Base-by-base conservation (phyloP, 1,284 basidiomycete species). In the Ustilago bromivora region DNA sequence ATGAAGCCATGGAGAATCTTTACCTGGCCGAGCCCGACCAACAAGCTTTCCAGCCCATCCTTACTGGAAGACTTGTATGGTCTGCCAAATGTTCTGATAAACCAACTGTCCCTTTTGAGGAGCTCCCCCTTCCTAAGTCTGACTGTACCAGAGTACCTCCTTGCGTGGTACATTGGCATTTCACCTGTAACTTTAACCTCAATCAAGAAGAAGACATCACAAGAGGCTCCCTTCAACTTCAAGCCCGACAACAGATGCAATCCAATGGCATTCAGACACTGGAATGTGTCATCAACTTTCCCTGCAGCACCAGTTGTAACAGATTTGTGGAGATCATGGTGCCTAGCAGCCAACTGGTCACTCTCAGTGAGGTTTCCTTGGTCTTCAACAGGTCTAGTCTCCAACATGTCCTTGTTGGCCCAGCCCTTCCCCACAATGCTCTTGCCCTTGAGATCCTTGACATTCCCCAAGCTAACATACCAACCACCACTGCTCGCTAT, bases 21-120 rank as follows among this genome's bases (percentile, higher is more conserved):
- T n/a, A n/a, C n/a, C n/a, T n/a, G n/a, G n/a, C n/a, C n/a, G n/a
- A n/a, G n/a, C n/a, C n/a, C n/a, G n/a, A n/a, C n/a, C n/a, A n/a
- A n/a, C n/a, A n/a, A n/a, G n/a, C n/a, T n/a, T n/a, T n/a, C n/a
- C n/a, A n/a, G n/a, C n/a, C n/a, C n/a, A n/a, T n/a, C n/a, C n/a
- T n/a, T n/a, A n/a, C n/a, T n/a, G n/a, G n/a, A n/a, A n/a, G n/a
- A n/a, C n/a, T n/a, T n/a, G n/a, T n/a, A n/a, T n/a, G n/a, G n/a
- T n/a, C n/a, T n/a, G n/a, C n/a, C n/a, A n/a, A n/a, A n/a, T n/a
- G n/a, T n/a, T n/a, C n/a, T n/a, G n/a, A n/a, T n/a, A n/a, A n/a
- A n/a, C n/a, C n/a, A n/a, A n/a, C 41, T 36, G 54, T 56, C 19
- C 54, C 54, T 31, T 56, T 11, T n/a, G 38, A 56, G 13, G 54